Percentiles rank a stretch among this genome's conserved stretches.
phyloP scores from a whole-genome alignment of 768 basidiomycete species.

The Suillus bovinus region DNA sequence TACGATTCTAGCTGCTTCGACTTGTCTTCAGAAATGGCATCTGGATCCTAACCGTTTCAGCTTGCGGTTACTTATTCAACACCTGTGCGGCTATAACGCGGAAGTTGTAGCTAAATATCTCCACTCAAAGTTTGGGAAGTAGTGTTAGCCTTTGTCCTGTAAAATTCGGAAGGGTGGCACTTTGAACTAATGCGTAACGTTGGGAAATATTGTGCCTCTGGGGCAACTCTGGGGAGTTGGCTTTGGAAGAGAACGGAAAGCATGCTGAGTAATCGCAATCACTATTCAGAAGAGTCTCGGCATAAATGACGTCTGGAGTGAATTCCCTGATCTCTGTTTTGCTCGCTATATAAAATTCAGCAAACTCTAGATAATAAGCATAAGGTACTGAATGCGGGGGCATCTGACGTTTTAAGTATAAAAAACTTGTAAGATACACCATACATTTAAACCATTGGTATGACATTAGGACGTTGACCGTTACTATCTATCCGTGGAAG shows the following conservation, averaged over 20 bases:
- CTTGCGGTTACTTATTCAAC: not conserved
- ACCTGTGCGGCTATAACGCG: not conserved
- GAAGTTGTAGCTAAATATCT: no score
- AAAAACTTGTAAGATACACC: not conserved
- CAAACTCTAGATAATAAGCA: not conserved
- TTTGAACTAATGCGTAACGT: no score
- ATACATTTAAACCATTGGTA: constrained; percentile 23
- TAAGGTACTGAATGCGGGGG: not conserved
- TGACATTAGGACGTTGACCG: constrained; percentile 5
- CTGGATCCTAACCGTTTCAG: not conserved
- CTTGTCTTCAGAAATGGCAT: not conserved
- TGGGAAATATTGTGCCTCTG: not conserved
- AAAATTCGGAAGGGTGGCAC: not conserved
- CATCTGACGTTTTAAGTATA: not conserved
- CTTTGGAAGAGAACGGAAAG: not conserved
- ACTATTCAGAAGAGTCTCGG: no score
- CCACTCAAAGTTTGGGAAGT: no score
- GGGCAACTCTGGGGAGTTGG: no score
- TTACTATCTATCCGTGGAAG: constrained; percentile 15
- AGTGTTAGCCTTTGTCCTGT: not conserved
- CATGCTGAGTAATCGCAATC: no score
- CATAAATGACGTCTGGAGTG: no score
- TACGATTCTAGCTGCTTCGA: no score
- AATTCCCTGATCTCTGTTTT: not conserved
- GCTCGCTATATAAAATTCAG: not conserved